A percentile compares a stretch with the other conserved stretches of the same genome.
These are phyloP conservation scores for Fomitopsis schrenkii DNA, from an alignment of 1,284 basidiomycete species.

Conservation along the genomic window DNA sequence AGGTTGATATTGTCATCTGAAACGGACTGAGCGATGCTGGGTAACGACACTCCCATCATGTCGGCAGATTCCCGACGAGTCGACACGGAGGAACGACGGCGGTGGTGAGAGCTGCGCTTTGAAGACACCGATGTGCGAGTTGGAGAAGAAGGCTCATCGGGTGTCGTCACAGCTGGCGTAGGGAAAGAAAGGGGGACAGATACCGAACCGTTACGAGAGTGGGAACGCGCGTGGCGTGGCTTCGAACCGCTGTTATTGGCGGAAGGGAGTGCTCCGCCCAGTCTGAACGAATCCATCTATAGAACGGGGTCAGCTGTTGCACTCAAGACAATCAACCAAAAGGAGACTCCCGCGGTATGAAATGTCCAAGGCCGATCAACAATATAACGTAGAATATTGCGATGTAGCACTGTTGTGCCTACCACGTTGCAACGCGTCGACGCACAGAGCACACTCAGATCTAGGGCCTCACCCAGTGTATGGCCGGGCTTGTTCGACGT, in stretches of 20 bases:
- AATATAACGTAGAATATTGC: neutral
- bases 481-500: too few species aligned
- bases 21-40: conserved; percentile 50
- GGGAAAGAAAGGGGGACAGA: conserved; percentile 23
- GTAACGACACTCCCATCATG: conserved; percentile 73
- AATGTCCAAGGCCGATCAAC: neutral
- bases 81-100: conserved; percentile 78
- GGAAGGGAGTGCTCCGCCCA: conserved; percentile 25
- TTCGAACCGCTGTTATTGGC: conserved; percentile 25
- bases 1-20: conserved; percentile 64
- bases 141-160: conserved; percentile 31
- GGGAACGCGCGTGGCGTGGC: conserved; percentile 60
- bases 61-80: conserved; percentile 80
- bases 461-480: too few species aligned
- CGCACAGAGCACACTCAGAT: too few species aligned
- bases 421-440: too few species aligned
- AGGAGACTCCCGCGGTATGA: too few species aligned
- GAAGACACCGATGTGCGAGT: conserved; percentile 31
- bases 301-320: neutral
- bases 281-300: conserved; percentile 61
- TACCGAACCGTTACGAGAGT: conserved; percentile 59
- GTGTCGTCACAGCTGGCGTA: conserved; percentile 26
- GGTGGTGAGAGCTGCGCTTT: conserved; percentile 74
- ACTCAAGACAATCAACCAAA: neutral
- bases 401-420: too few species aligned